These are phyloP conservation scores for Jamesozyma lodderae DNA, from an alignment of 805 yeast genomes.

Conservation along the genomic window DNA sequence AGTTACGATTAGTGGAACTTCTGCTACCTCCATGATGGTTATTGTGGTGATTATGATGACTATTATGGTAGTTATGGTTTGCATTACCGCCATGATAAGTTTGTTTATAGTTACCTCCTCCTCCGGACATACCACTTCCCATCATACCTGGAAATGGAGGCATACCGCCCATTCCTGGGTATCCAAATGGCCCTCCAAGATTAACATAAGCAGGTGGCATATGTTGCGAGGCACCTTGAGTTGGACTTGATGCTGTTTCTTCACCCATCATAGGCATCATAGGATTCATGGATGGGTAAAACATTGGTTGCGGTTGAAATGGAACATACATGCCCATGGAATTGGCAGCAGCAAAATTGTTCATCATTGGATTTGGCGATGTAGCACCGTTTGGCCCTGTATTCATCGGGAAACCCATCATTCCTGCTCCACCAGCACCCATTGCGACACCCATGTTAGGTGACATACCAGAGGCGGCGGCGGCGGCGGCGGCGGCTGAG, in stretches of 20 bases:
- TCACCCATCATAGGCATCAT: conserved; percentile 25
- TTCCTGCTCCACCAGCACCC: conserved; percentile 13
- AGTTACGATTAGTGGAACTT: conserved; percentile 1
- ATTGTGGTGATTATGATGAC: conserved; percentile 2
- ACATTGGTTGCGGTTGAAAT: conserved; percentile 29
- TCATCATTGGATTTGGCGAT: conserved; percentile 23
- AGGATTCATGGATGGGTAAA: conserved; percentile 27
- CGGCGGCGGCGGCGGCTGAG: neutral
- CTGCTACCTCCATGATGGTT: conserved; percentile 1
- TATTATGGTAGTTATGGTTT: conserved; percentile 4
- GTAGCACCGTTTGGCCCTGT: conserved; percentile 14
- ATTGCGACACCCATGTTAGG: conserved; percentile 22
- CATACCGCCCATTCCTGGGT: conserved; percentile 14
- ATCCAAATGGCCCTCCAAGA: conserved; percentile 22
- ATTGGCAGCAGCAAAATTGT: conserved; percentile 15
- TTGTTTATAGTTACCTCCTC: conserved; percentile 15
- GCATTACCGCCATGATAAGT: conserved; percentile 12
- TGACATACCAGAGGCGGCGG: conserved; percentile 5
- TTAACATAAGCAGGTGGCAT: conserved; percentile 21
- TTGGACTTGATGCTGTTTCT: conserved; percentile 14
- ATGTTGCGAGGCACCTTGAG: conserved; percentile 21
- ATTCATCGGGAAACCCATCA: conserved; percentile 27
- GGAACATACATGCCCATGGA: conserved; percentile 28
- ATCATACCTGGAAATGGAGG: conserved; percentile 23
- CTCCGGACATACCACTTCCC: conserved; percentile 9